These are phyloP conservation scores for Fusarium subglutinans DNA, from an alignment of 2,329 filamentous ascomycete species.

Conservation along the genomic window DNA sequence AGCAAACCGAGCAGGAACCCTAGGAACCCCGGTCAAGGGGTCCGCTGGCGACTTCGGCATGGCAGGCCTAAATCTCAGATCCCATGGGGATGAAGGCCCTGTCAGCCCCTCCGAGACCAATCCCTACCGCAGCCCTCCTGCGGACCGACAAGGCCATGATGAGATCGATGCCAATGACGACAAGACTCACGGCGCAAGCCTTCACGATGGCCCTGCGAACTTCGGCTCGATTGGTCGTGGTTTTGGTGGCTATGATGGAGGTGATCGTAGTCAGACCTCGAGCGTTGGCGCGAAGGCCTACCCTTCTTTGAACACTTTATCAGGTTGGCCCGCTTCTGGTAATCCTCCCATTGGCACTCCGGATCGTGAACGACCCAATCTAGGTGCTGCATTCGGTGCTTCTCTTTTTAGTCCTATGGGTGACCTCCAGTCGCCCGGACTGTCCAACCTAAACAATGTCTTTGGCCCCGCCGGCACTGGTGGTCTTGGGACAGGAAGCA, in stretches of 20 bases:
- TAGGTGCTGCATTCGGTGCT: conserved; percentile 74
- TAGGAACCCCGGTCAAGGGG: conserved; percentile 65
- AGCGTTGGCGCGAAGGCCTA: conserved; percentile 85
- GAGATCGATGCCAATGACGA: conserved; percentile 65
- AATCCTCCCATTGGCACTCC: conserved; percentile 71
- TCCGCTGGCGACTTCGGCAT: conserved; percentile 69
- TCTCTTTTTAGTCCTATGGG: conserved; percentile 81
- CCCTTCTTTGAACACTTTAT: conserved; percentile 66
- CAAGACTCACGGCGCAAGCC: conserved; percentile 54
- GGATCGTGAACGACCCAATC: conserved; percentile 69
- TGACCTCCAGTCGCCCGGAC: conserved; percentile 79
- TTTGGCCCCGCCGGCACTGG: conserved; percentile 72
- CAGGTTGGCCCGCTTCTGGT: conserved; percentile 68
- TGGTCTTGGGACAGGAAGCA: conserved; percentile 68
- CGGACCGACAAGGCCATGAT: conserved; percentile 74
- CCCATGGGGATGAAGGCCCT: conserved; percentile 71
- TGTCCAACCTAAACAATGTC: conserved; percentile 73
- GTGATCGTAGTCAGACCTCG: conserved; percentile 92
- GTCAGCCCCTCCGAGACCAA: conserved; percentile 96
- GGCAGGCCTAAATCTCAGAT: conserved; percentile 66
- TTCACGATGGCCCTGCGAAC: conserved; percentile 52
- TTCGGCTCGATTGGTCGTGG: conserved; percentile 67
- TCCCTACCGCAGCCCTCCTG: conserved; percentile 90
- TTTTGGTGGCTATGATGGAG: conserved; percentile 70
- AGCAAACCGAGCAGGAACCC: conserved; percentile 51